Percentiles rank a stretch among this genome's conserved stretches.
Conservation (phyloP, 2,329 filamentous ascomycete genomes). For the Claviceps sp. region DNA sequence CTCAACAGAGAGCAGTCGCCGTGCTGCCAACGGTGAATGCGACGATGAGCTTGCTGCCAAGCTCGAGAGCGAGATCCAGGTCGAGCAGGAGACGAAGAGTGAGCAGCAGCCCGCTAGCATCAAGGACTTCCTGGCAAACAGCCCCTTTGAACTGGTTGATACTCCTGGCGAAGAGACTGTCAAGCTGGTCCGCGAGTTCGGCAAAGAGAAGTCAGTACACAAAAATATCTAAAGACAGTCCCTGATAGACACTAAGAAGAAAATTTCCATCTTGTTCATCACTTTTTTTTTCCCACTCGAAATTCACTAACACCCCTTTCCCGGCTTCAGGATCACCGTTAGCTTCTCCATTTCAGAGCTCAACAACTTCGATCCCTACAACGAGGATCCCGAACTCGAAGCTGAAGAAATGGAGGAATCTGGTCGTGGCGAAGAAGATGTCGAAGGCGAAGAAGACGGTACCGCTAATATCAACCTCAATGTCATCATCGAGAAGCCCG, state of each 20-base stretch:
- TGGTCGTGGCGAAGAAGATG: constrained; percentile 36
- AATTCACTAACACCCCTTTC: background rate
- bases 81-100: constrained; percentile 71
- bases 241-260: too few species aligned
- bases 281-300: too few species aligned
- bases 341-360: constrained; percentile 31
- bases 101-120: constrained; percentile 63
- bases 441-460: constrained; percentile 34
- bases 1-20: constrained; percentile 30
- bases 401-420: constrained; percentile 28
- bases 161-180: constrained; percentile 78
- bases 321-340: constrained; percentile 24
- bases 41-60: constrained; percentile 77
- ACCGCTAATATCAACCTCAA: constrained; percentile 71
- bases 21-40: constrained; percentile 32
- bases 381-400: constrained; percentile 24
- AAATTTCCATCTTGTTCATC: too few species aligned
- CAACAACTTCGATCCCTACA: constrained; percentile 25
- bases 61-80: constrained; percentile 68
- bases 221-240: background rate
- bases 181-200: constrained; percentile 66
- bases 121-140: constrained; percentile 79
- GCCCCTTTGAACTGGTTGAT: constrained; percentile 73
- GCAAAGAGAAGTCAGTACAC: constrained; percentile 65
- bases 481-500: constrained; percentile 78